Evolutionary conservation across 2,329 filamentous ascomycete species (phyloP), one percentile per base, ranked within the genome.

Genomic region (Nannizziopsis barbatae): DNA sequence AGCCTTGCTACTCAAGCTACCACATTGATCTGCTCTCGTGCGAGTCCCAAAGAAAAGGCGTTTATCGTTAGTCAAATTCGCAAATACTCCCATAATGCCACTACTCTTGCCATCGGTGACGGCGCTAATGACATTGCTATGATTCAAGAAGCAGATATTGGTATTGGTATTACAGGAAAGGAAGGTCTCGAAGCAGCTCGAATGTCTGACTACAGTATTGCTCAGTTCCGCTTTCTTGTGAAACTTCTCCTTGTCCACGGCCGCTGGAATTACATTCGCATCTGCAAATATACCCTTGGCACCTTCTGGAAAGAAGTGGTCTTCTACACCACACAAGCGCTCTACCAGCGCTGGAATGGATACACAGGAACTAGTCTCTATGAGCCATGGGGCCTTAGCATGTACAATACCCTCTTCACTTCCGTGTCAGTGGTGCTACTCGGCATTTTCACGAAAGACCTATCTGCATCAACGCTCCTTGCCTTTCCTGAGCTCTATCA

Each of bases 101-200:
- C 94, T 57, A 94, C 87, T 0, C 74, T 94, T 1, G 87, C 87
- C 2, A 90, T 94, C 56, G 87, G 87, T 3, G 87, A 94, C 60
- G 87, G 87, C n/a, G 86, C 86, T 46, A 94, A 94, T 62, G 87
- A 94, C 59, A 89, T 94, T 58, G 86, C 87, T 53, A 94, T 94
- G 87, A 90, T 94, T 50, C 86, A 92, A 58, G 84, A 88, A 54
- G 86, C 87, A 0, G 86, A 94, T 58, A 86, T 94, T 12, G 87
- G 87, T 18, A 84, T 94, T 49, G 87, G 87, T n/a, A 89, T 94
- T 42, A 88, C 86, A 0, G 87, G 87, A 1, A 87, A 87, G 52
- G 87, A 94, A 63, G 87, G 87, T 0, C 71, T 93, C 1, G 87
- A 93, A 61, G 87, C 87, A 1, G 84, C 87, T 0, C 76, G 87